Conservation (phyloP, 2,329 filamentous ascomycete genomes). For the Apiospora phragmitis region DNA sequence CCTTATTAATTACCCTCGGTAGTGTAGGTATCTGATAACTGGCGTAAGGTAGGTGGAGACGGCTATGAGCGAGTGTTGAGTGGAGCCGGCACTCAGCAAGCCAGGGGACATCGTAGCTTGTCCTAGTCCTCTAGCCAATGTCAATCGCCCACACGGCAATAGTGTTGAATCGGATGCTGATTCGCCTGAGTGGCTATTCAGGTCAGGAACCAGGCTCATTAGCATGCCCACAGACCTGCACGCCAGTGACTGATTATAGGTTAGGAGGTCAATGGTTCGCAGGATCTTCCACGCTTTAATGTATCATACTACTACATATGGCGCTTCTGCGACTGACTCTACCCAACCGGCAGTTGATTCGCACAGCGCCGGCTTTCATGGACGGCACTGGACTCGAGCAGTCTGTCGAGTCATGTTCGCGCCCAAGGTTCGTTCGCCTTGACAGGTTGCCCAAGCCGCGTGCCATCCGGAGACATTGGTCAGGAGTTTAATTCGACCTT, state of each 20-base stretch:
- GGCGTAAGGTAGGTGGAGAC: neutral
- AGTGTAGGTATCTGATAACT: neutral
- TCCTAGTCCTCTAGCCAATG: neutral
- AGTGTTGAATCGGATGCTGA: neutral
- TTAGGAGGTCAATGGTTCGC: neutral
- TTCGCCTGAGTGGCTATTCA: neutral
- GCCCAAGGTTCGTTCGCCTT: neutral
- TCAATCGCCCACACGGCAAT: neutral
- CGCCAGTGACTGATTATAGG: neutral
- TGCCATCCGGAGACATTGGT: neutral
- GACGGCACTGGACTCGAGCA: neutral
- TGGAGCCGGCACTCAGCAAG: neutral
- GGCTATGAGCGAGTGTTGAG: neutral
- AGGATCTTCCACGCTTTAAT: neutral
- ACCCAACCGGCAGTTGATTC: neutral
- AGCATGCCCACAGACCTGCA: neutral
- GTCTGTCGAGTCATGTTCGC: neutral
- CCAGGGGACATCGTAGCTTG: neutral
- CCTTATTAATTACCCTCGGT: neutral
- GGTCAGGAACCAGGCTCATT: neutral
- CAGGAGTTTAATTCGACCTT: neutral
- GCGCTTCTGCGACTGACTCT: neutral
- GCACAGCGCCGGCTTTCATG: neutral
- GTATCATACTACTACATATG: neutral
- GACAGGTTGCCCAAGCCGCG: neutral